phyloP scores from a whole-genome alignment of 495 filamentous ascomycete species.

The Physcia stellaris region DNA sequence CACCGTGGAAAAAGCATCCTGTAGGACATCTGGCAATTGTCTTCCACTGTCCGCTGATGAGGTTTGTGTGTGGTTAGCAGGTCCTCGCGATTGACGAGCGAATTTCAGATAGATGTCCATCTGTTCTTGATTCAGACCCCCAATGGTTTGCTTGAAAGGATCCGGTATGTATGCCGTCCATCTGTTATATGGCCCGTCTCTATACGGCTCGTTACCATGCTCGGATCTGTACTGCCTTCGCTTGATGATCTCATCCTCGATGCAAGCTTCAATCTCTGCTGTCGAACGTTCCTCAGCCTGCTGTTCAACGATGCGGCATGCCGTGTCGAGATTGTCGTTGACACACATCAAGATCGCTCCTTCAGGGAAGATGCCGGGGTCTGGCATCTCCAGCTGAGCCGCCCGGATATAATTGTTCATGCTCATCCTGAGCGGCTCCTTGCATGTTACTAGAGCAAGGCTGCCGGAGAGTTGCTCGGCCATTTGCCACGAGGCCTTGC shows the following conservation, averaged over 20 bases:
- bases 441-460: constrained; percentile 91
- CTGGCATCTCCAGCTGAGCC: constrained; percentile 47
- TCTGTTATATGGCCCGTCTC: constrained; percentile 63
- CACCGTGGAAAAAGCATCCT: constrained; percentile 67
- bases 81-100: constrained; percentile 59
- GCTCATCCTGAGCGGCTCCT: constrained; percentile 88
- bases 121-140: constrained; percentile 80
- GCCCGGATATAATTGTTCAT: constrained; percentile 94
- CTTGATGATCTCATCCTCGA: constrained; percentile 58
- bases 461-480: constrained; percentile 85
- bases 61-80: constrained; percentile 39
- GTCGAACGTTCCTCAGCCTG: constrained; percentile 86
- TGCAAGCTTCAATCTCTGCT: constrained; percentile 85
- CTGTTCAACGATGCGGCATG: constrained; percentile 84
- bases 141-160: constrained; percentile 68
- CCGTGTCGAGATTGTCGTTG: constrained; percentile 89
- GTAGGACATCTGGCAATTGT: constrained; percentile 59
- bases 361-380: constrained; percentile 71
- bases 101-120: constrained; percentile 95
- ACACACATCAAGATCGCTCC: constrained; percentile 91
- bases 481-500: constrained; percentile 76
- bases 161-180: constrained; percentile 84
- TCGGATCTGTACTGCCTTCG: constrained; percentile 57
- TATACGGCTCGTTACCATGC: constrained; percentile 67
- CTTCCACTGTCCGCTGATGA: constrained; percentile 43